Evolutionary conservation across 2,329 filamentous ascomycete species (phyloP).

Genomic region (Cladophialophora yegresii): DNA sequence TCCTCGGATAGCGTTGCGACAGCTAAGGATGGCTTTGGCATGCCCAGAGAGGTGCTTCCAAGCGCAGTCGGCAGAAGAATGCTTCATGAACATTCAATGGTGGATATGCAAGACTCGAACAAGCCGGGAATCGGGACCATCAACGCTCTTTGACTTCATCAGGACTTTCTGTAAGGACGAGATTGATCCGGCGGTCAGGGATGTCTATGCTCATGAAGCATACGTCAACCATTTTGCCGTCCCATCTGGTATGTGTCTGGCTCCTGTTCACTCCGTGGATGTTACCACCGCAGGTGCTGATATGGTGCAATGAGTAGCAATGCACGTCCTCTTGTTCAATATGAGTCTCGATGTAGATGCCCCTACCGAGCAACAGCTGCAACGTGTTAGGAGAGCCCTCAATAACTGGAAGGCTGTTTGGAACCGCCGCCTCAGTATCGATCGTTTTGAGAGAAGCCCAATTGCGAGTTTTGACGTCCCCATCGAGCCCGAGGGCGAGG

Average conservation of each 20-base stretch:
- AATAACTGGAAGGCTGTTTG: conserved; percentile 39
- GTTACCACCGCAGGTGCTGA: neutral
- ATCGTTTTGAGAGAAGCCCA: conserved; percentile 29
- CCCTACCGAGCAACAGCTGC: neutral
- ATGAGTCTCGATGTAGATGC: neutral
- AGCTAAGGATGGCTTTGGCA: conserved; percentile 38
- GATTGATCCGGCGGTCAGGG: conserved; percentile 24
- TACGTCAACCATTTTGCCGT: conserved; percentile 37
- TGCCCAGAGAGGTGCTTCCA: conserved; percentile 40
- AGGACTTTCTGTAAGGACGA: conserved; percentile 33
- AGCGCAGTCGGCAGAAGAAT: conserved; percentile 35
- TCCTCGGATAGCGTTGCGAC: conserved; percentile 38
- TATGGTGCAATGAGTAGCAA: neutral
- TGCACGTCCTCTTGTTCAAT: conserved; percentile 13
- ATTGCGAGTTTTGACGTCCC: conserved; percentile 18
- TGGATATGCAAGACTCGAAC: conserved; percentile 32
- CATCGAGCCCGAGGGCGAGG: conserved; percentile 3
- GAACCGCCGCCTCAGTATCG: conserved; percentile 34
- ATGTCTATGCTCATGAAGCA: conserved; percentile 30
- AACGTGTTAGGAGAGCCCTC: conserved; percentile 36
- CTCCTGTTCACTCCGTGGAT: neutral
- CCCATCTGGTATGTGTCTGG: conserved; percentile 32
- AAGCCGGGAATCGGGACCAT: conserved; percentile 30
- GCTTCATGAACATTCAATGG: conserved; percentile 26
- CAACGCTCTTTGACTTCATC: conserved; percentile 33